Evolutionary conservation across 139 green algal species (phyloP), one percentile per base, ranked within the genome.

Genomic region (Coelastrella sp.): DNA sequence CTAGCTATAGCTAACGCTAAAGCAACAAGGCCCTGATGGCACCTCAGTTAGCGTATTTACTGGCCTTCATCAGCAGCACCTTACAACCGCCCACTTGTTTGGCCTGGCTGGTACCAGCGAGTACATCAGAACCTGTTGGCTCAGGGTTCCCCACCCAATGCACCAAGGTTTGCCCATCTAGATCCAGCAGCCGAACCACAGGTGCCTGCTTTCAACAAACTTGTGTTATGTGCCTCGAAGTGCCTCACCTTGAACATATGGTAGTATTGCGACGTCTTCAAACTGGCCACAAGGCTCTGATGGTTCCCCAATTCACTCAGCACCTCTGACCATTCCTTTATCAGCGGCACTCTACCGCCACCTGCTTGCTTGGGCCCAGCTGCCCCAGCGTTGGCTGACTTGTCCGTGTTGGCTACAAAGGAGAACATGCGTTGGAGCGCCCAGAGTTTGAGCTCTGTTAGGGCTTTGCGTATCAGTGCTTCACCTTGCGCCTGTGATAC

Each of bases 281-380:
- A 93, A 14, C 90, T 95, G 3, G 91, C 92, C n/a, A 97, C 94
- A 80, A 98, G 89, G 73, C 88, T 95, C 91, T 98, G 96, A 74
- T 97, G 93, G 92, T 98, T 95, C 5, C 93, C 93, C 3, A 98
- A 93, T 82, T 98, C 96, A 14, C 94, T 96, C 90, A 97, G 89
- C 22, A 97, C 84, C 22, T 98, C 96, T 7, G 94, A 93, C 96
- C 96, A 98, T 80, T 98, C 96, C 80, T 96, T 97, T 85, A 98
- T 97, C 22, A 98, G 93, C 4, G 89, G 71, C 56, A 92, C 92
- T n/a, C 20, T 59, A 68, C 65, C 60, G 79, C 23, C 59, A 56
- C 22, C 17, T n/a, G 58, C 20, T 13, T 19, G 60, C 17, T 54
- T 65, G 2, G 60, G 3, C 0, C 47, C 16, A 20, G 78, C 77